Conservation (phyloP, 257 asterid species). For the Euphrasia confusa region DNA sequence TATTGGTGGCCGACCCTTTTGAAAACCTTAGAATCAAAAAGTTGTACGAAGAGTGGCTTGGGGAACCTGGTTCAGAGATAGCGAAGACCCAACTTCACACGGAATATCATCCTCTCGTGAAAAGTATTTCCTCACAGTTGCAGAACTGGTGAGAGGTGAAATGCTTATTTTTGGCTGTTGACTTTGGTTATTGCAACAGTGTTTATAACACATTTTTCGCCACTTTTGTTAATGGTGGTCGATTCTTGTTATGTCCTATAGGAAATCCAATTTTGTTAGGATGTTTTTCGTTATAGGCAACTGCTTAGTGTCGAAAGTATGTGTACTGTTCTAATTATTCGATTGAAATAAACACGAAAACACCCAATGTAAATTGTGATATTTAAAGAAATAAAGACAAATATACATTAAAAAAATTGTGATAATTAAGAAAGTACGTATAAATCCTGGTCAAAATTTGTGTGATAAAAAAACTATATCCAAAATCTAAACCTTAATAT, state of each 20-base stretch:
- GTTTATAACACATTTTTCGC: not conserved
- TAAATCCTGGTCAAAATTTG: too few relatives aligned
- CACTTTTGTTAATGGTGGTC: not conserved
- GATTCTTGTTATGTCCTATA: not conserved
- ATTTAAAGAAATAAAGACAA: too few relatives aligned
- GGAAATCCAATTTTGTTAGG: not conserved
- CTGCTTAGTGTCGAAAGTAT: not conserved
- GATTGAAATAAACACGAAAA: too few relatives aligned
- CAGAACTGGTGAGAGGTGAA: slow-evolving; percentile 63
- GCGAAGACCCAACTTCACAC: slow-evolving; percentile 76
- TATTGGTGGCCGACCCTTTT: slow-evolving; percentile 53
- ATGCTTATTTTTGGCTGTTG: slow-evolving; percentile 8
- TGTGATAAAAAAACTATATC: too few relatives aligned
- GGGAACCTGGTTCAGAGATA: slow-evolving; percentile 78
- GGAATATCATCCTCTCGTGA: slow-evolving; percentile 68
- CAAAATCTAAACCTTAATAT: too few relatives aligned
- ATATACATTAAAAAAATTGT: too few relatives aligned
- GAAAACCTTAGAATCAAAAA: slow-evolving; percentile 50
- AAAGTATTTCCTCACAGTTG: slow-evolving; percentile 82
- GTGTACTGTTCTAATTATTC: not conserved
- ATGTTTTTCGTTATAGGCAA: not conserved
- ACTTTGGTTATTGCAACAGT: not conserved
- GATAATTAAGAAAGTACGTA: too few relatives aligned
- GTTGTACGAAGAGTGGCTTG: slow-evolving; percentile 76
- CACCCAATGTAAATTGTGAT: too few relatives aligned